Evolutionary conservation across 129 eudicot genomes (phyloP), one percentile per base, ranked within the genome.

Genomic region (Heracleum sosnowskyi): DNA sequence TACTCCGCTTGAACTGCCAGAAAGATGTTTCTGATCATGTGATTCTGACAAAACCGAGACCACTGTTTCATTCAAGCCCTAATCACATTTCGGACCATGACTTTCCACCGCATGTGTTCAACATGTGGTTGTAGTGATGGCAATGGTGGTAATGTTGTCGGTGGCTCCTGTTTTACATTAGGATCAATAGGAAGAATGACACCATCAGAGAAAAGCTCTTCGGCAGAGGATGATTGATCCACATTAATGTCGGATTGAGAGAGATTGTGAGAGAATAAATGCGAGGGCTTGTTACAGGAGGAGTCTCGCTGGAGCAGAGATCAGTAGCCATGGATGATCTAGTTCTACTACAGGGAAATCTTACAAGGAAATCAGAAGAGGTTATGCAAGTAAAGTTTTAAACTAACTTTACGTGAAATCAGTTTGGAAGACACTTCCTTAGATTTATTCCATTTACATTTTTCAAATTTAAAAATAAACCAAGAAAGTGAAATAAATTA

Each of bases 261-360:
- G 57, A 91, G 87, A 82, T 89, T 92, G 15, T 91, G 90, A 26
- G 98, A 93, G 79, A 93, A 93, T 5, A 93, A 53, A 93, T 91
- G 33, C 98, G 81, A 11, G 98, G 98, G 60, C 98, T 93, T 16
- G 82, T 76, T 1, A 15, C 20, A 10, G 18, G 37, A 3, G 75
- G 68, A 64, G 82, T 85, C 3, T 91, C 96, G 10, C 26, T 20
- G 2, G 93, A 84, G 79, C 85, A 89, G 16, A 93, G 80, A 78
- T 93, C 95, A 29, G 89, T 76, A 18, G 93, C 89, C 98, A 93
- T 91, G 79, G 63, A 34, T 55, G 22, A 33, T 37, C 55, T 20
- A 20, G 3, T 69, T 36, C 60, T 51, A 42, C 13, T 42, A 35
- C 37, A 35, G 37, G 7, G 44, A 35, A 35, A 35, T 35, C 37